Conservation (phyloP, 208 protist species). For the Leishmania major region DNA sequence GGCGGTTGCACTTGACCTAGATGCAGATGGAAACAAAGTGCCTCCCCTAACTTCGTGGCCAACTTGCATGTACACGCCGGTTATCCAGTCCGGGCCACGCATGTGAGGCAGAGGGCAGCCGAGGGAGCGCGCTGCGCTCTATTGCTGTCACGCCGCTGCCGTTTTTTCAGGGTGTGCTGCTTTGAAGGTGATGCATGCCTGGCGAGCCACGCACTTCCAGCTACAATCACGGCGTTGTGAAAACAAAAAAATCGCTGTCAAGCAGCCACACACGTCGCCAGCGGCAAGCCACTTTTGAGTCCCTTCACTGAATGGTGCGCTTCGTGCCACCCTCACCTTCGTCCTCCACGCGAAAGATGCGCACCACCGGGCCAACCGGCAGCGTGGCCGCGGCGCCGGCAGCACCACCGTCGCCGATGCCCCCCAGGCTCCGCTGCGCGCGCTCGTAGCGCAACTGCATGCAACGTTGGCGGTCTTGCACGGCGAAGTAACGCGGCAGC, state of each 20-base stretch:
- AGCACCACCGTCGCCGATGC: not conserved
- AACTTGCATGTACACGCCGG: not conserved
- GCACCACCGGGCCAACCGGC: constrained; percentile 18
- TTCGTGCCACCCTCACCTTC: not conserved
- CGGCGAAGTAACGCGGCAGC: constrained; percentile 69
- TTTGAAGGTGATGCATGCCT: not conserved
- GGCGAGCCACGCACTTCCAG: not conserved
- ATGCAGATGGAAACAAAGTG: not conserved
- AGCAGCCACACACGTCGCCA: not conserved
- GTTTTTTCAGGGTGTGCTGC: too few relatives aligned
- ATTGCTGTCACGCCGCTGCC: not conserved
- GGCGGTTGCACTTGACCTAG: not conserved
- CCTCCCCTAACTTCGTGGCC: not conserved
- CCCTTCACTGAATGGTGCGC: constrained; percentile 22
- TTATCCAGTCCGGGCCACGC: not conserved
- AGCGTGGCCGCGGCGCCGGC: not conserved
- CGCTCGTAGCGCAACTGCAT: constrained; percentile 70
- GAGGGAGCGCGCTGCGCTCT: not conserved
- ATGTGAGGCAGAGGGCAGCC: not conserved
- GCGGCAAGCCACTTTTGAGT: not conserved
- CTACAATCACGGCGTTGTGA: not conserved
- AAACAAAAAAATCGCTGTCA: not conserved
- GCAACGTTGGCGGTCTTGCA: constrained; percentile 61
- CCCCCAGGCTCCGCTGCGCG: constrained; percentile 40
- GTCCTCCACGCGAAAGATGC: constrained; percentile 23